Conservation (phyloP, 2,329 filamentous ascomycete species). For the Cryphonectria radicalis region DNA sequence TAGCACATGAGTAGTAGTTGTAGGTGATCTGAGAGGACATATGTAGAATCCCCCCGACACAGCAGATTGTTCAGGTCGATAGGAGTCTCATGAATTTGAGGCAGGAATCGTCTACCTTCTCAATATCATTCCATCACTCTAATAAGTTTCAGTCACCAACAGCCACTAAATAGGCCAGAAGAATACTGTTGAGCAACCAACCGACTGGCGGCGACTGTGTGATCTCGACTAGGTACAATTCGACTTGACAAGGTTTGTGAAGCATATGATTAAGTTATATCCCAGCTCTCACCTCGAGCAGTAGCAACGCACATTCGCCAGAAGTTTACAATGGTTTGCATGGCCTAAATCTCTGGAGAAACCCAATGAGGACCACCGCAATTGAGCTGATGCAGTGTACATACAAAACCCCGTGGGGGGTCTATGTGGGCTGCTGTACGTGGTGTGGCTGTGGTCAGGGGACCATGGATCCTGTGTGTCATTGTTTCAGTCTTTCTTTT, state of each 20-base stretch:
- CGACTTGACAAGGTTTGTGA: not conserved
- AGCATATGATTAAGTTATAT: not conserved
- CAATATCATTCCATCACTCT: not conserved
- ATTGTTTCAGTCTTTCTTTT: not conserved
- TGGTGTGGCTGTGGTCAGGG: not conserved
- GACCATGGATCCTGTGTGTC: not conserved
- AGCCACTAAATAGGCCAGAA: not conserved
- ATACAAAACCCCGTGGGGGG: not conserved
- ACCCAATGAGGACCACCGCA: not conserved
- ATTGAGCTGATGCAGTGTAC: slow-evolving; percentile 3
- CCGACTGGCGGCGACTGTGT: not conserved
- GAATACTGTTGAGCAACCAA: not conserved
- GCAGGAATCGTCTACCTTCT: not conserved
- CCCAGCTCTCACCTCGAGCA: not conserved
- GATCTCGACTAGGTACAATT: not conserved
- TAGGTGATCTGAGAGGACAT: not conserved
- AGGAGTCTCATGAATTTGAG: not conserved
- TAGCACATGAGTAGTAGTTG: not conserved
- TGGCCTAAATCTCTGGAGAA: not conserved
- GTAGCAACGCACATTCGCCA: not conserved
- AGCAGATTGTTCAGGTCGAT: not conserved
- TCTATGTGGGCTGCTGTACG: not conserved
- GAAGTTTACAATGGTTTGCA: not conserved
- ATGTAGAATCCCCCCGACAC: not conserved
- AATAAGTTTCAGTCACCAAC: not conserved